Conservation (phyloP, 1,139 yeast genomes). For the Torulaspora globosa region DNA sequence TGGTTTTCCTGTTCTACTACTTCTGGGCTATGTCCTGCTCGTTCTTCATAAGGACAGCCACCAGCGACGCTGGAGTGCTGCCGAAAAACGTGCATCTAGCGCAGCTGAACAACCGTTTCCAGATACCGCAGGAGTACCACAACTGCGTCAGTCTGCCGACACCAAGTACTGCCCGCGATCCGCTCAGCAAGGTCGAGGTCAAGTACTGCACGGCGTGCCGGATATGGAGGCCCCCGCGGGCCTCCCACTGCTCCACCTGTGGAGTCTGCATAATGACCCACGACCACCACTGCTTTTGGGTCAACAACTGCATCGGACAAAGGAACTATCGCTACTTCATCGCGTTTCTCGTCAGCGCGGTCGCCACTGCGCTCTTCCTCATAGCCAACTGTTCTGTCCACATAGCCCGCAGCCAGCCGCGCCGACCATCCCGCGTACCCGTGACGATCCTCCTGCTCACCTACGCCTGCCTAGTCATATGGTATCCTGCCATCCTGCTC, state of each 20-base stretch:
- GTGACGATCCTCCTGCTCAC: constrained; percentile 49
- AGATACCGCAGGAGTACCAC: constrained; percentile 61
- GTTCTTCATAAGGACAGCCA: constrained; percentile 52
- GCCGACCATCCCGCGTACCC: constrained; percentile 36
- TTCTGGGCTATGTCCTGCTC: constrained; percentile 48
- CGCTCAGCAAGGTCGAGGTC: constrained; percentile 39
- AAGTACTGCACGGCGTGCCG: constrained; percentile 60
- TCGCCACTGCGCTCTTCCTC: constrained; percentile 22
- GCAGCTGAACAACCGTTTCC: constrained; percentile 34
- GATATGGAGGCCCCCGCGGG: constrained; percentile 65
- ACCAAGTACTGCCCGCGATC: constrained; percentile 27
- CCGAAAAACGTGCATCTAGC: constrained; percentile 66
- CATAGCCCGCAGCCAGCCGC: constrained; percentile 29
- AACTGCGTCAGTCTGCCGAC: constrained; percentile 54
- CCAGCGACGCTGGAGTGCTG: constrained; percentile 68
- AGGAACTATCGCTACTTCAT: constrained; percentile 62
- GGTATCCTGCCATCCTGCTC: constrained; percentile 55
- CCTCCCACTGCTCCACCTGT: constrained; percentile 68
- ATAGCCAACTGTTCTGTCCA: constrained; percentile 30
- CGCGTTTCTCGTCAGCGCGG: constrained; percentile 40
- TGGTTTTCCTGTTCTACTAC: constrained; percentile 56
- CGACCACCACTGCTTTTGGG: constrained; percentile 82
- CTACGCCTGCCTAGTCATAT: constrained; percentile 42
- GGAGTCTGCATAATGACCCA: constrained; percentile 54
- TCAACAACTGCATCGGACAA: constrained; percentile 73